Evolutionary conservation across 306 rosid genomes (phyloP).

Genomic region (Cicer judaicum): DNA sequence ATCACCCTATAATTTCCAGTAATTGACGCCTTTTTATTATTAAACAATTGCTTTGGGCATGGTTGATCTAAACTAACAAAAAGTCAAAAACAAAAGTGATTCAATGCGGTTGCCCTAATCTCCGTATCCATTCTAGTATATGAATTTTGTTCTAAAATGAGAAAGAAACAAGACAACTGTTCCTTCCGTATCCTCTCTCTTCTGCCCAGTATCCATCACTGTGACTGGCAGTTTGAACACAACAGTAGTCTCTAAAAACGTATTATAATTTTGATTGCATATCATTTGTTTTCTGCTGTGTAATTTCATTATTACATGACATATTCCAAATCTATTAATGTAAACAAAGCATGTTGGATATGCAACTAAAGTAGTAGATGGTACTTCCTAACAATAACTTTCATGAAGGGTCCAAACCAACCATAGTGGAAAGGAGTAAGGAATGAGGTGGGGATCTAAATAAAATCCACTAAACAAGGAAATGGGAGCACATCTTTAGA

Average conservation of each 20-base stretch:
- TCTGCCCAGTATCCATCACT: neutral
- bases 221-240: neutral
- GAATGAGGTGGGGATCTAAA: slow-evolving; percentile 17
- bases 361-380: neutral
- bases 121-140: neutral
- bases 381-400: neutral
- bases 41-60: too few species aligned
- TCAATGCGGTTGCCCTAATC: neutral
- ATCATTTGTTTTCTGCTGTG: neutral
- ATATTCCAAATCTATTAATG: neutral
- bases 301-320: neutral
- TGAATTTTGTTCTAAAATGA: neutral
- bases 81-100: too few species aligned
- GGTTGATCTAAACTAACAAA: too few species aligned
- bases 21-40: too few species aligned
- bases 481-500: slow-evolving; percentile 28
- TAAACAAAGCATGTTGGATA: neutral
- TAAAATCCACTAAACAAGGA: slow-evolving; percentile 36
- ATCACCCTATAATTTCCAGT: too few species aligned
- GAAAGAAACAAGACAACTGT: neutral
- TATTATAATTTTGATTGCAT: neutral
- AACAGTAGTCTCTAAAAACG: neutral
- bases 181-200: neutral
- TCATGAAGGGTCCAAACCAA: slow-evolving; percentile 13
- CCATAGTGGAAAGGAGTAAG: neutral